These are phyloP conservation scores for Epithele typhae DNA, from an alignment of 768 basidiomycete species.

Conservation along the genomic window DNA sequence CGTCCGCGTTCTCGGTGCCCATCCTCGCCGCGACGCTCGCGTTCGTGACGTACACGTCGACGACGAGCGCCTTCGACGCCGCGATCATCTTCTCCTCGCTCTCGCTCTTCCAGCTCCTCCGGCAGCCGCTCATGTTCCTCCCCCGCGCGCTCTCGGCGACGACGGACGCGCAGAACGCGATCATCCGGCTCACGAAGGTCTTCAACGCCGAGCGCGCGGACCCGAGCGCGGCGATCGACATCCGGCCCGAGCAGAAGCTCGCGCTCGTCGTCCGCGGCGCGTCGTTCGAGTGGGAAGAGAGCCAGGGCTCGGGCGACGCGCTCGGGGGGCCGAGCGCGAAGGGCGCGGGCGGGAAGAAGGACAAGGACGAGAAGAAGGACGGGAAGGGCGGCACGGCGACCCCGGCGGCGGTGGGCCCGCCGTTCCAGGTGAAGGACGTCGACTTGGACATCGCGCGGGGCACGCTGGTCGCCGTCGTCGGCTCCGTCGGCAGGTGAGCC, in stretches of 20 bases:
- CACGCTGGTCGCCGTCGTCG: constrained; percentile 57
- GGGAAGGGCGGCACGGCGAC: constrained; percentile 1
- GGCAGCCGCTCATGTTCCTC: constrained; percentile 67
- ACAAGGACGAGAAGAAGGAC: constrained; percentile 11
- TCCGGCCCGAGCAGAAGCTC: constrained; percentile 41
- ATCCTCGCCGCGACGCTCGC: constrained; percentile 62
- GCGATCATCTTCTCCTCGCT: constrained; percentile 67
- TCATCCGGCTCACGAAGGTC: constrained; percentile 40
- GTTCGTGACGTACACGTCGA: constrained; percentile 61
- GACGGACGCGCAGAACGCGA: constrained; percentile 61
- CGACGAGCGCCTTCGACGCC: constrained; percentile 51
- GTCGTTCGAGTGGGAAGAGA: constrained; percentile 62
- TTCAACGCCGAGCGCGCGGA: constrained; percentile 51
- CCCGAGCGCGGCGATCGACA: constrained; percentile 32
- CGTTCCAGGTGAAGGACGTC: constrained; percentile 50
- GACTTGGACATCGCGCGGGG: constrained; percentile 54
- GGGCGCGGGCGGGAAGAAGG: constrained; percentile 11
- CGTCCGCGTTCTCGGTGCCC: constrained; percentile 55
- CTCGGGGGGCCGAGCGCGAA: constrained; percentile 14
- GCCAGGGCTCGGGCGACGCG: constrained; percentile 13
- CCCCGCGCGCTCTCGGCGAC: constrained; percentile 58
- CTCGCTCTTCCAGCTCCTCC: constrained; percentile 59
- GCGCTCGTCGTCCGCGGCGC: constrained; percentile 51
- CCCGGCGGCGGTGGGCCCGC: constrained; percentile 17
- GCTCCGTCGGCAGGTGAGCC: constrained; percentile 54